phyloP scores from a whole-genome alignment of 2,329 filamentous ascomycete species.

The Beauveria varroae region DNA sequence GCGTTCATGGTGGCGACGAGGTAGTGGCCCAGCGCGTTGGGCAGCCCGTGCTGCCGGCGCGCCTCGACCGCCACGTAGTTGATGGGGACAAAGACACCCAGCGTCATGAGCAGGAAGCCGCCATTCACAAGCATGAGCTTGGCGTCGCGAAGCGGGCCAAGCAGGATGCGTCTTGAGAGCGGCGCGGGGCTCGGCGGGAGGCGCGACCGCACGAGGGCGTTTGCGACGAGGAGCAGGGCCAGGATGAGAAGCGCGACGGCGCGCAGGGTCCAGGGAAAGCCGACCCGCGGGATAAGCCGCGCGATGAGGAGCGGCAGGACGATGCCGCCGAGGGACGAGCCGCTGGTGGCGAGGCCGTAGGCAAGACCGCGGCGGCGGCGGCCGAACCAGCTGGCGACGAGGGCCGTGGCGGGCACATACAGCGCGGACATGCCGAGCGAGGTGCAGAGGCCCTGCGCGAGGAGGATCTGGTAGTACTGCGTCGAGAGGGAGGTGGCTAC shows the following conservation, averaged over 20 bases:
- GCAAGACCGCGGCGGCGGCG: constrained; percentile 18
- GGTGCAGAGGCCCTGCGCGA: constrained; percentile 11
- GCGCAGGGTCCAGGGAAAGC: constrained; percentile 27
- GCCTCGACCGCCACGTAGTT: constrained; percentile 28
- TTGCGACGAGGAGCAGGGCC: constrained; percentile 23
- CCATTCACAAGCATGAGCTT: constrained; percentile 24
- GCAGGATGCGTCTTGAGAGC: constrained; percentile 14
- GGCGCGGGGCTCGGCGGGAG: constrained; percentile 13
- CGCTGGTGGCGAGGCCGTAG: constrained; percentile 21
- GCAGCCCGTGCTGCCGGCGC: constrained; percentile 20
- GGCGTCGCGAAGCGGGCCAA: constrained; percentile 23
- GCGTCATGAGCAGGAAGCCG: constrained; percentile 29
- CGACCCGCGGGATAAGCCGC: constrained; percentile 22
- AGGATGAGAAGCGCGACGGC: constrained; percentile 25
- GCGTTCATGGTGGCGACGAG: constrained; percentile 33
- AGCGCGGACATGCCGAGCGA: constrained; percentile 12
- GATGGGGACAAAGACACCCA: constrained; percentile 30
- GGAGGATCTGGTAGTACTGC: constrained; percentile 10
- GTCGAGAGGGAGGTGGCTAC: constrained; percentile 4
- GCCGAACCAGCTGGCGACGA: constrained; percentile 17
- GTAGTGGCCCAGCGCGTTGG: constrained; percentile 23
- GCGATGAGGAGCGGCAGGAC: constrained; percentile 27
- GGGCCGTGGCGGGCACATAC: constrained; percentile 11
- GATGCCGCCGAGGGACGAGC: constrained; percentile 25
- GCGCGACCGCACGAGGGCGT: constrained; percentile 19